Conservation (phyloP, 2,329 filamentous ascomycete genomes). For the Neofusicoccum umdonicola region DNA sequence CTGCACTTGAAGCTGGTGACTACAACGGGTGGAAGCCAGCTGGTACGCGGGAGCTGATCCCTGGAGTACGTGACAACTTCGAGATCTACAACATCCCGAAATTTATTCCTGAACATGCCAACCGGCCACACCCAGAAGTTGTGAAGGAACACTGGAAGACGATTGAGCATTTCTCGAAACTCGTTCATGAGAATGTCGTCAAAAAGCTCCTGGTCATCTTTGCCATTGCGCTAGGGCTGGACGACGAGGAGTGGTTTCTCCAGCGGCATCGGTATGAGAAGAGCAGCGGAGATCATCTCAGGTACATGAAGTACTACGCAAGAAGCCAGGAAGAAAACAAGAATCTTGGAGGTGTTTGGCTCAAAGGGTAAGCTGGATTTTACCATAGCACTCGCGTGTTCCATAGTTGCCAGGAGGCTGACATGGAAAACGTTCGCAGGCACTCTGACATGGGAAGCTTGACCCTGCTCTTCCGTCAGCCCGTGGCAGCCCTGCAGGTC, state of each 20-base stretch:
- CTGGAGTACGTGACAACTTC: slow-evolving; percentile 24
- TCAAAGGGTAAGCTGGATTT: not conserved
- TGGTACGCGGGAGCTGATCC: not conserved
- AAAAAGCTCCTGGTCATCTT: not conserved
- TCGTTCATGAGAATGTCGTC: not conserved
- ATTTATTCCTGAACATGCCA: slow-evolving; percentile 27
- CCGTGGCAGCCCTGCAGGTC: slow-evolving; percentile 40
- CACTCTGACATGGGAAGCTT: slow-evolving; percentile 44
- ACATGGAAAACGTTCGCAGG: slow-evolving; percentile 22
- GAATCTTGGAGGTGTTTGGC: not conserved
- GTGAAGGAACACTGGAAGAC: slow-evolving; percentile 17
- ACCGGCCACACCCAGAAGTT: slow-evolving; percentile 20
- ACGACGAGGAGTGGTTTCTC: not conserved
- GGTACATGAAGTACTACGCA: not conserved
- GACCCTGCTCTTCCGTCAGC: slow-evolving; percentile 43
- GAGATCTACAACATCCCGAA: slow-evolving; percentile 34
- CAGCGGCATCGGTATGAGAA: not conserved
- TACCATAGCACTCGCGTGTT: too few species aligned
- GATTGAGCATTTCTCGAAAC: slow-evolving; percentile 27
- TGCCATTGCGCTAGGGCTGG: not conserved
- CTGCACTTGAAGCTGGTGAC: not conserved
- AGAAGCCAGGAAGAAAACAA: not conserved
- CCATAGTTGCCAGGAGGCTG: not conserved
- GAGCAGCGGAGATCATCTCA: not conserved
- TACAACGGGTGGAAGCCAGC: not conserved